These are phyloP conservation scores for Fibroporia radiculosa DNA, from an alignment of 768 basidiomycete species.

Conservation along the genomic window DNA sequence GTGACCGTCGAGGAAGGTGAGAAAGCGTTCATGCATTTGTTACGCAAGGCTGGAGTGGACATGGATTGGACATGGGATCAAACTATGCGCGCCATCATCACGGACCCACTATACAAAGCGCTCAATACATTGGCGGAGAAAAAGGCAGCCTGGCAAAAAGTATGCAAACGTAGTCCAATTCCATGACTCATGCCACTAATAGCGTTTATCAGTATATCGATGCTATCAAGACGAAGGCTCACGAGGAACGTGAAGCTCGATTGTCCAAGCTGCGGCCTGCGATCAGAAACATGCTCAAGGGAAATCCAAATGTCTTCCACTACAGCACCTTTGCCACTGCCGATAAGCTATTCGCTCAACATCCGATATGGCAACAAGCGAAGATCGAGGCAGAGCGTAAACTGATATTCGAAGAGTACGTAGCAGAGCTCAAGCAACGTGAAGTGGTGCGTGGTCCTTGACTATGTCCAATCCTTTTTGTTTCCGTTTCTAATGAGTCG, in stretches of 20 bases:
- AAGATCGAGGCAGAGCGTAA: slow-evolving; percentile 79
- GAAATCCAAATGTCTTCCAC: slow-evolving; percentile 83
- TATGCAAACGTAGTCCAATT: slow-evolving; percentile 24
- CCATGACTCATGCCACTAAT: background rate
- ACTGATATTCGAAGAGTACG: slow-evolving; percentile 89
- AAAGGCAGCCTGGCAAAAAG: slow-evolving; percentile 92
- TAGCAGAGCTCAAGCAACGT: slow-evolving; percentile 74
- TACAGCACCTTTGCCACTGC: slow-evolving; percentile 89
- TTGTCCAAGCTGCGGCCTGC: slow-evolving; percentile 83
- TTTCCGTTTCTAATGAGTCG: no score
- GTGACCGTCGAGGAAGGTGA: slow-evolving; percentile 83
- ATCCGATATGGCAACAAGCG: slow-evolving; percentile 88
- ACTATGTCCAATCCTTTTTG: slow-evolving; percentile 4
- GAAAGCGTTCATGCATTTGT: slow-evolving; percentile 85
- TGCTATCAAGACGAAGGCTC: slow-evolving; percentile 70
- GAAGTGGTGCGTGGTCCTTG: slow-evolving; percentile 66
- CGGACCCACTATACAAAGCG: slow-evolving; percentile 94
- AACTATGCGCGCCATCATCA: slow-evolving; percentile 97
- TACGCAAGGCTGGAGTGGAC: slow-evolving; percentile 86
- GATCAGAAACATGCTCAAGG: slow-evolving; percentile 76
- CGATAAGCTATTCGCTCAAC: slow-evolving; percentile 76
- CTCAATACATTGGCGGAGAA: slow-evolving; percentile 91
- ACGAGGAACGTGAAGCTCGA: slow-evolving; percentile 78
- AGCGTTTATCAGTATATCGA: slow-evolving; percentile 56
- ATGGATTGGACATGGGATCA: slow-evolving; percentile 96